Evolutionary conservation across 2,329 filamentous ascomycete genomes (phyloP), one percentile per base, ranked within the genome.

Genomic region (Aspergillus tanneri): DNA sequence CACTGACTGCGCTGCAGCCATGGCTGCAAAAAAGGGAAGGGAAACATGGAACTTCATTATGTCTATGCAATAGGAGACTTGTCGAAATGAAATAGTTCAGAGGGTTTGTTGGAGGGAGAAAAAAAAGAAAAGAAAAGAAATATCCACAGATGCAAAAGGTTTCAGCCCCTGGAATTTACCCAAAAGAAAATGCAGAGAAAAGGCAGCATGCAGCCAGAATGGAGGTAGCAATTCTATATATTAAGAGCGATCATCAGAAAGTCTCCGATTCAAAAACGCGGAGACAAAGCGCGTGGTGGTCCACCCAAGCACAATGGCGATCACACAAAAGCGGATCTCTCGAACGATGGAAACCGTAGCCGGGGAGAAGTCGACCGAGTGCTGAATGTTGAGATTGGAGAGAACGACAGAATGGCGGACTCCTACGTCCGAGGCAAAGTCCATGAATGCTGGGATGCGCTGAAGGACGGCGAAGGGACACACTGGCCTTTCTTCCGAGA

Each of bases 1-100:
- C 45, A 89, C 74, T 59, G 81, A 83, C 62, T 87, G 82, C 27
- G 85, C 85, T 44, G 80, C 77, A 27, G 74, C 75, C 38, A 75
- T 68, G 50, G 79, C 77, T 45, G 81, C 59, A 16, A 74, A 65
- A 34, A 78, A 55, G n/a, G 70, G 61, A 16, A 73, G 62, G 48
- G 67, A 72, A 53, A 67, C 64, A 49, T 72, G 58, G 37, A 68
- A 60, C 53, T 66, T 72, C 65, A 79, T 71, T 40, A 61, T 72
- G 56, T 46, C 39, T 53, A 47, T 59, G 46, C 35, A 52, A 43
- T 52, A 48, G 52, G 52, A 50, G 46, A 37, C 12, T 23, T 28
- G 47, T 41, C 16, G 40, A 11, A 51, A 53, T 42, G 16, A 52
- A 43, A 39, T 37, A 54, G 49, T 42, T 50, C 40, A 32, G 30